Conservation (phyloP, 2,329 filamentous ascomycete species). For the Botryotinia convoluta region DNA sequence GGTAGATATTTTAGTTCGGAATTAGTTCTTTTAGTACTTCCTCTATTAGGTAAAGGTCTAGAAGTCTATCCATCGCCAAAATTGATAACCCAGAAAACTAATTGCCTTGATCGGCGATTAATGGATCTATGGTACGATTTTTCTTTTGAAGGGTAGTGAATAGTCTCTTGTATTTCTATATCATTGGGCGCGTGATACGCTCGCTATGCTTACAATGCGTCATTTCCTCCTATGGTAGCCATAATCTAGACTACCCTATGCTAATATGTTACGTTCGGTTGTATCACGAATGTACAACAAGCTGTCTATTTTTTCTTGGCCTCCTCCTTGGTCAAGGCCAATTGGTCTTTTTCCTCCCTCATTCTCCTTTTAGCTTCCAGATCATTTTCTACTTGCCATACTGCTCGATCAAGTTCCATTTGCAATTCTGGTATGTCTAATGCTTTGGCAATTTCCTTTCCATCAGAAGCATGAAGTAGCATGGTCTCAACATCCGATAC, state of each 20-base stretch:
- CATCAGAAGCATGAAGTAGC: constrained; percentile 52
- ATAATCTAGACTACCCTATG: constrained; percentile 6
- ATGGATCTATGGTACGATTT: neutral
- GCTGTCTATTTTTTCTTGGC: constrained; percentile 26
- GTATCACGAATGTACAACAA: neutral
- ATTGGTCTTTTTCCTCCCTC: constrained; percentile 29
- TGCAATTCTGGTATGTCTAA: constrained; percentile 68
- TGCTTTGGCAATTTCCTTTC: constrained; percentile 56
- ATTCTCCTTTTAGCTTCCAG: constrained; percentile 33
- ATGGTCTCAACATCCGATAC: constrained; percentile 38
- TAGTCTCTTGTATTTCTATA: constrained; percentile 2
- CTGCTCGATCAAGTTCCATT: constrained; percentile 70
- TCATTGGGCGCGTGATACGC: constrained; percentile 1
- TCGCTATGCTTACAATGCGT: constrained; percentile 12
- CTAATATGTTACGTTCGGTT: neutral
- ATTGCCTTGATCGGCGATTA: constrained; percentile 5
- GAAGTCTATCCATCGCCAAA: neutral
- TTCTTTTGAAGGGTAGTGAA: constrained; percentile 1
- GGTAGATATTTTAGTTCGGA: constrained; percentile 16
- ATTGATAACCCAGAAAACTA: neutral
- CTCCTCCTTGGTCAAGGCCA: constrained; percentile 25
- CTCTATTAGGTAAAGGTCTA: constrained; percentile 12
- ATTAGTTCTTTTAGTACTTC: constrained; percentile 13
- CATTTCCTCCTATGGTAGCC: constrained; percentile 3
- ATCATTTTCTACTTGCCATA: constrained; percentile 64